phyloP scores from a whole-genome alignment of 2,329 filamentous ascomycete genomes.

The Pseudonectria foliicola region DNA sequence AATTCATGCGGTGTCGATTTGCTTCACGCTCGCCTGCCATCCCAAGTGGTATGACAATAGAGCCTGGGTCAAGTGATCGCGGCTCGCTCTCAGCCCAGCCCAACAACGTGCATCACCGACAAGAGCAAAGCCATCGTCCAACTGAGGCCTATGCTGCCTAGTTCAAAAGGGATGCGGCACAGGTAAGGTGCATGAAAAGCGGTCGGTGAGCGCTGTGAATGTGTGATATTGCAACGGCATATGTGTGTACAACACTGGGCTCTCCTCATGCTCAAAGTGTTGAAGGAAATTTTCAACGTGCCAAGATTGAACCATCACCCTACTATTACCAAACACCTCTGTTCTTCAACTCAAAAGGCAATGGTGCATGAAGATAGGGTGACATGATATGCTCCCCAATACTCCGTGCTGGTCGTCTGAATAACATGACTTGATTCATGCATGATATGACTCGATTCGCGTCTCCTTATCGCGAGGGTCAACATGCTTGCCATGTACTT shows the following conservation, averaged over 20 bases:
- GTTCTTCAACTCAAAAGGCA: slow-evolving; percentile 31
- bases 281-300: slow-evolving; percentile 51
- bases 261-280: slow-evolving; percentile 42
- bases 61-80: too few relatives aligned
- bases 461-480: not conserved
- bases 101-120: too few relatives aligned
- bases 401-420: not conserved
- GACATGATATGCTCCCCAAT: slow-evolving; percentile 28
- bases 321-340: slow-evolving; percentile 53
- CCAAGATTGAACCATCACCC: slow-evolving; percentile 42
- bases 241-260: slow-evolving; percentile 54
- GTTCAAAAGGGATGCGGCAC: too few relatives aligned
- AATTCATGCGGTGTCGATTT: too few relatives aligned
- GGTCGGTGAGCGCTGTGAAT: slow-evolving; percentile 9
- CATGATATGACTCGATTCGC: too few relatives aligned
- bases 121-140: too few relatives aligned
- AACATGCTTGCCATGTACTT: too few relatives aligned
- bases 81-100: too few relatives aligned
- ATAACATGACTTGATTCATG: slow-evolving; percentile 1
- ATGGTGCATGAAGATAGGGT: slow-evolving; percentile 51
- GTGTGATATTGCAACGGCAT: slow-evolving; percentile 36
- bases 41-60: too few relatives aligned
- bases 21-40: too few relatives aligned
- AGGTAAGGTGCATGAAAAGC: too few relatives aligned
- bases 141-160: too few relatives aligned